Percentiles rank a stretch among this genome's conserved stretches.
phyloP scores from a whole-genome alignment of 148 eudicot genomes.

The Salicornia ramosissima region DNA sequence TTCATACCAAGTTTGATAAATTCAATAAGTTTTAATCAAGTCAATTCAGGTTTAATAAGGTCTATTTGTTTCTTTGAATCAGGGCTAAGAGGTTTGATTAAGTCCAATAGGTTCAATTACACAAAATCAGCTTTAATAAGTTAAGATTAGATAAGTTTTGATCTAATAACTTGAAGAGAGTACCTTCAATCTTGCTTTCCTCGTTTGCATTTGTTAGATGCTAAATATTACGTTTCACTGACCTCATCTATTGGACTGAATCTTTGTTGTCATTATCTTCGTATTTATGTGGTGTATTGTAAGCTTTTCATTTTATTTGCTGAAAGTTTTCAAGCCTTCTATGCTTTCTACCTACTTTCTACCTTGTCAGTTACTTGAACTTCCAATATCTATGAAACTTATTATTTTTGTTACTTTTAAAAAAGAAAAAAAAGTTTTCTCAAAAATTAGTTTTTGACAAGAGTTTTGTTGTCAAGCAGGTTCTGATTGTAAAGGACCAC shows the following conservation, averaged over 20 bases:
- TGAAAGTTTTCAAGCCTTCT: not conserved
- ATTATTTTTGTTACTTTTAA: not conserved
- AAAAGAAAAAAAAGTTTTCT: not conserved
- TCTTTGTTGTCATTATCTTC: not conserved
- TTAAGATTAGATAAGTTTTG: no score
- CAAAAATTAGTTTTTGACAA: conserved; percentile 17
- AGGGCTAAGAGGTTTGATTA: no score
- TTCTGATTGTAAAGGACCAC: conserved; percentile 46
- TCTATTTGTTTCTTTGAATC: no score
- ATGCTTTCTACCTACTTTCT: not conserved
- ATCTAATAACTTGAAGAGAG: no score
- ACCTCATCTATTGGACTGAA: not conserved
- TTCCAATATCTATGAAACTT: not conserved
- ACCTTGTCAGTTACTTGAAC: not conserved
- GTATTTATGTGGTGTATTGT: not conserved
- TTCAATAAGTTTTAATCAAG: no score
- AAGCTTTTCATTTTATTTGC: not conserved
- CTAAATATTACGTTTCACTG: no score
- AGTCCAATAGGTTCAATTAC: no score
- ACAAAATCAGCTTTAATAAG: no score
- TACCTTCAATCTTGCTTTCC: no score
- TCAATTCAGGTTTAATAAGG: no score
- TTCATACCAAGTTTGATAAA: no score
- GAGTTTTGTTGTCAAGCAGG: conserved; percentile 31
- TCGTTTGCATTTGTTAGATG: no score